A percentile compares a stretch with the other conserved stretches of the same genome.
phyloP scores from a whole-genome alignment of 1,284 basidiomycete genomes.

The Ceratorhiza oryzae-sativae region DNA sequence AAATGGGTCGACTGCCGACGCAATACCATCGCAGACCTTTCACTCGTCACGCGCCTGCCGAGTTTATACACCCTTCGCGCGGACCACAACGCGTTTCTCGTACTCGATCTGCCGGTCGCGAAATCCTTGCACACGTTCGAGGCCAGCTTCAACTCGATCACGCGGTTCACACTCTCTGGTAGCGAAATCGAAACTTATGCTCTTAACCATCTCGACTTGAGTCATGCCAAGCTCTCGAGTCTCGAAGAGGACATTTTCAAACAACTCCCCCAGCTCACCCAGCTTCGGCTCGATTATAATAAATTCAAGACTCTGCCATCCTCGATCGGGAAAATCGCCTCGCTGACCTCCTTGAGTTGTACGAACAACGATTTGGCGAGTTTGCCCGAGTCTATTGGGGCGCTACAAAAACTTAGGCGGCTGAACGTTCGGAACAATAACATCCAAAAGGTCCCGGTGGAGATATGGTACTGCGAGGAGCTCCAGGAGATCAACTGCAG shows the following conservation, averaged over 20 bases:
- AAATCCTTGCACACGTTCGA: constrained; percentile 65
- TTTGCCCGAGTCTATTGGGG: constrained; percentile 81
- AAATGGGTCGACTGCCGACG: constrained; percentile 81
- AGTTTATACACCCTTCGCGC: constrained; percentile 72
- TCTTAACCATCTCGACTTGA: constrained; percentile 86
- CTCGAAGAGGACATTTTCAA: constrained; percentile 78
- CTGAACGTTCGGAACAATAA: constrained; percentile 95
- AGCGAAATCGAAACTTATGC: constrained; percentile 63
- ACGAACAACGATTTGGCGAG: constrained; percentile 88
- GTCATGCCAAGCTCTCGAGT: constrained; percentile 87
- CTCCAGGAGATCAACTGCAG: constrained; percentile 84
- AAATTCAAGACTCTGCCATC: constrained; percentile 87
- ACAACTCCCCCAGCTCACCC: constrained; percentile 75
- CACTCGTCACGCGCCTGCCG: constrained; percentile 72
- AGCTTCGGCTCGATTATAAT: constrained; percentile 84
- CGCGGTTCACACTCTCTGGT: constrained; percentile 74
- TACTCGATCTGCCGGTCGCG: constrained; percentile 78
- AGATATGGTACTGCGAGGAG: constrained; percentile 85
- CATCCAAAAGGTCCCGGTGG: constrained; percentile 75
- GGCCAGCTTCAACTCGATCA: constrained; percentile 83
- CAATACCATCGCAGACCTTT: constrained; percentile 81
- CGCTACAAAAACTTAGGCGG: constrained; percentile 74
- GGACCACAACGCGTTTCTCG: constrained; percentile 83
- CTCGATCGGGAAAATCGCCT: constrained; percentile 73
- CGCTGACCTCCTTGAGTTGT: constrained; percentile 79